These are phyloP conservation scores for Pythium scleroteichum DNA, from an alignment of 352 stramenopile species.

Conservation along the genomic window DNA sequence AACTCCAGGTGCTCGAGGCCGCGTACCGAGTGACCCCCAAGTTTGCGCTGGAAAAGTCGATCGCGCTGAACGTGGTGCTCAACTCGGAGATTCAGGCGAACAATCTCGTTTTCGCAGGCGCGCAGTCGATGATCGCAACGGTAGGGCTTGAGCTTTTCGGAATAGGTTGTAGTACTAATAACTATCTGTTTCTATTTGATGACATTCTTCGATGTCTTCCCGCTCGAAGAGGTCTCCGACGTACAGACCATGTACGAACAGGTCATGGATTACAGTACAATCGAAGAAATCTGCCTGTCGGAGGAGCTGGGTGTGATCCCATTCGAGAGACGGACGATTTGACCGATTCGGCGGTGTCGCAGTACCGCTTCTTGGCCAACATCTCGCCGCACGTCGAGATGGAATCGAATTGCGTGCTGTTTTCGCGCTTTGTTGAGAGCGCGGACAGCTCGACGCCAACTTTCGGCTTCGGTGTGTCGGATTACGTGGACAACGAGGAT, in stretches of 20 bases:
- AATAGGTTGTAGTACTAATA: no score
- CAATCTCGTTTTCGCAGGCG: constrained; percentile 6
- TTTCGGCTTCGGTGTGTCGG: constrained; percentile 5
- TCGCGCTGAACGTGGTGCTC: neutral
- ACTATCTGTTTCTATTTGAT: no score
- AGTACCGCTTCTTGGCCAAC: constrained; percentile 4
- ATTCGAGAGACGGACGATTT: constrained; percentile 19
- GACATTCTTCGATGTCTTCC: constrained; percentile 12
- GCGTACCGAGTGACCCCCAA: neutral
- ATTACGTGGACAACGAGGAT: constrained; percentile 20
- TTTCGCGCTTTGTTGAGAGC: constrained; percentile 11
- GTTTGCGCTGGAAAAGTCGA: constrained; percentile 3
- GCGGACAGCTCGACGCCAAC: neutral
- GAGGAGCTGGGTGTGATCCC: constrained; percentile 19
- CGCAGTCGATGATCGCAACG: constrained; percentile 13
- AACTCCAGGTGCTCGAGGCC: neutral
- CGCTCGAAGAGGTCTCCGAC: constrained; percentile 8
- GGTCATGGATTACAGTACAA: constrained; percentile 7
- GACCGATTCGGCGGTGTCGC: neutral
- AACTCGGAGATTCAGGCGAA: neutral
- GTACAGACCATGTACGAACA: constrained; percentile 2
- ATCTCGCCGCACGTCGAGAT: constrained; percentile 5
- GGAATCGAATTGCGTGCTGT: constrained; percentile 20
- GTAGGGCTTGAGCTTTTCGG: no score
- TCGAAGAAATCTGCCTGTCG: constrained; percentile 18